Conservation (phyloP, 768 basidiomycete species). For the Calocybe indica region DNA sequence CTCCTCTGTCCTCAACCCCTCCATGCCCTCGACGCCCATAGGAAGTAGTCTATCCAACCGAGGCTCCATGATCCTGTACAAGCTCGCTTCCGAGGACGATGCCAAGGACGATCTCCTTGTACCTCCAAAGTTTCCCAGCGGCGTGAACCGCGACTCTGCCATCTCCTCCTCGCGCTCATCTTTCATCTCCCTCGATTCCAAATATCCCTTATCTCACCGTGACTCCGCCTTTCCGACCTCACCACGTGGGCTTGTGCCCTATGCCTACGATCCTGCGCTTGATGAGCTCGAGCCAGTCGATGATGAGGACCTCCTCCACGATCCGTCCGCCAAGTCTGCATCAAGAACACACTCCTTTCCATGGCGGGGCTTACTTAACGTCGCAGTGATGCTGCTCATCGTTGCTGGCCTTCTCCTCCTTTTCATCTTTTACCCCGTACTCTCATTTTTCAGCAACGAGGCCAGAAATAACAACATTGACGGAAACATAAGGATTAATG, state of each 20-base stretch:
- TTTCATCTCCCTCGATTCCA: slow-evolving; percentile 13
- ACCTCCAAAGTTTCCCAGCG: slow-evolving; percentile 10
- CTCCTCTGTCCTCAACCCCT: background rate
- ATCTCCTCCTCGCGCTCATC: slow-evolving; percentile 10
- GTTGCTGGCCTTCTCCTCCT: slow-evolving; percentile 57
- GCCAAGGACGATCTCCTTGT: slow-evolving; percentile 5
- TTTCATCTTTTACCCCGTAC: slow-evolving; percentile 80
- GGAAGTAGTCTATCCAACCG: slow-evolving; percentile 4
- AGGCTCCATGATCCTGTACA: slow-evolving; percentile 21
- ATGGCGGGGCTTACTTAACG: slow-evolving; percentile 53
- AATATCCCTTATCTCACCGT: slow-evolving; percentile 9
- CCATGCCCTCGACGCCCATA: background rate
- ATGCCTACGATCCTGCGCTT: slow-evolving; percentile 60
- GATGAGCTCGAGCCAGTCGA: slow-evolving; percentile 54
- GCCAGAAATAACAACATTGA: slow-evolving; percentile 40
- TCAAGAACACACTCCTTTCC: slow-evolving; percentile 31
- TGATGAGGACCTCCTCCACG: slow-evolving; percentile 75
- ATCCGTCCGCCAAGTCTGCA: slow-evolving; percentile 23
- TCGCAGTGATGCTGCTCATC: slow-evolving; percentile 62
- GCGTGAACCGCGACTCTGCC: slow-evolving; percentile 9
- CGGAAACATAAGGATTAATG: slow-evolving; percentile 63
- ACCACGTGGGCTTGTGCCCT: slow-evolving; percentile 48
- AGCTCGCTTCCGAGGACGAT: slow-evolving; percentile 16
- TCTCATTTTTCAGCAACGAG: slow-evolving; percentile 38
- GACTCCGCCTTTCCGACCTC: slow-evolving; percentile 15